Conservation (phyloP, 371 early-diverging fungal species). For the Mortierella sp. region DNA sequence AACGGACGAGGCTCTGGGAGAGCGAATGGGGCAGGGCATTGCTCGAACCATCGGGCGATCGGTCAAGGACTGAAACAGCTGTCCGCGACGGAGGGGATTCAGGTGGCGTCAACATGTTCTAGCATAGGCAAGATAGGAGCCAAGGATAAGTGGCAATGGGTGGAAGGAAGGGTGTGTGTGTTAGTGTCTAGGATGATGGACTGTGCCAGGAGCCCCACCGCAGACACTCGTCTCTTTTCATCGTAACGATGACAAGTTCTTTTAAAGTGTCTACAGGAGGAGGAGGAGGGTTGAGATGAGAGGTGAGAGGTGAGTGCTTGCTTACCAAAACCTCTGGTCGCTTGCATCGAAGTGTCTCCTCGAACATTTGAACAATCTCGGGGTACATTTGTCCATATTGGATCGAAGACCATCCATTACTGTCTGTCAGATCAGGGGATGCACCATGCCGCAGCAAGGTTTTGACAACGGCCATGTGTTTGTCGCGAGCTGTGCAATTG, state of each 20-base stretch:
- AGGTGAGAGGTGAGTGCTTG: background rate
- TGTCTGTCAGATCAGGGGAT: conserved; percentile 68
- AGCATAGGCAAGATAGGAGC: background rate
- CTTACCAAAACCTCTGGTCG: conserved; percentile 63
- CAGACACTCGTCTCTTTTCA: too few relatives aligned
- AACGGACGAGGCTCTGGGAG: conserved; percentile 55
- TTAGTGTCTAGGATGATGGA: too few relatives aligned
- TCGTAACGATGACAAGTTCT: too few relatives aligned
- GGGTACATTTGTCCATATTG: conserved; percentile 73
- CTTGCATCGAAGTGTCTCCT: conserved; percentile 62
- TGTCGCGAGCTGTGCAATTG: conserved; percentile 68
- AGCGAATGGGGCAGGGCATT: conserved; percentile 36
- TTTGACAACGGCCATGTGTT: conserved; percentile 70
- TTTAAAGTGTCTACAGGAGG: too few relatives aligned
- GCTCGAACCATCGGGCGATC: conserved; percentile 36
- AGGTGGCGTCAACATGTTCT: conserved; percentile 46
- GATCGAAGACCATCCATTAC: conserved; percentile 78
- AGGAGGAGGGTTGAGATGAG: too few relatives aligned
- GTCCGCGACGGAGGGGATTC: conserved; percentile 37
- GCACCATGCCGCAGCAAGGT: conserved; percentile 68
- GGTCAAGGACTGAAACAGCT: conserved; percentile 20
- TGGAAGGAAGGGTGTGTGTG: too few relatives aligned
- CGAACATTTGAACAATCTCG: conserved; percentile 69
- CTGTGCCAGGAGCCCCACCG: too few relatives aligned
- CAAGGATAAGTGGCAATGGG: too few relatives aligned